Conservation (phyloP, 192 early-diverging fungal genomes). For the Phlyctochytrium arcticum region DNA sequence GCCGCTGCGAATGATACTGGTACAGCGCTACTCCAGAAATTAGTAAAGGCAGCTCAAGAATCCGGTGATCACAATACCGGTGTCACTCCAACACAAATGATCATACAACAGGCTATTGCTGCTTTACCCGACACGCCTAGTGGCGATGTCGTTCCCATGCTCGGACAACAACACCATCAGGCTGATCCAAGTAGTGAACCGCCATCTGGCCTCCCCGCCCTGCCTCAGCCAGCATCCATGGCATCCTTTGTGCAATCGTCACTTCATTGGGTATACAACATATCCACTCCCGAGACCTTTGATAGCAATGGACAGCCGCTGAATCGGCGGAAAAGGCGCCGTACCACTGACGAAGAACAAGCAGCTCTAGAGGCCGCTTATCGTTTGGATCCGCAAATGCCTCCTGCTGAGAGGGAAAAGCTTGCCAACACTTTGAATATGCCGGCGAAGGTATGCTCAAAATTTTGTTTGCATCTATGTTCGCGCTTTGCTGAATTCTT, state of each 20-base stretch:
- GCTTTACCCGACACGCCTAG: background rate
- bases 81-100: too few species aligned
- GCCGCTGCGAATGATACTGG: too few species aligned
- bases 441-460: conserved; percentile 8
- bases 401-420: conserved; percentile 15
- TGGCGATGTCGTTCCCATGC: too few species aligned
- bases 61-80: too few species aligned
- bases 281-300: conserved; percentile 1
- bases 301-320: background rate
- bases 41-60: too few species aligned
- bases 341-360: conserved; percentile 18
- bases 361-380: conserved; percentile 21
- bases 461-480: too few species aligned
- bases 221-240: conserved; percentile 3
- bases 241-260: conserved; percentile 4
- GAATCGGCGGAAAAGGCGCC: conserved; percentile 9
- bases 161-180: too few species aligned
- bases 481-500: background rate
- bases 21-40: too few species aligned
- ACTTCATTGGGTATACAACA: conserved; percentile 15
- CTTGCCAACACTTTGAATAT: conserved; percentile 13
- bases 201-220: too few species aligned
- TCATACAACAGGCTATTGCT: background rate
- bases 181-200: too few species aligned
- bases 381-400: conserved; percentile 19